Base-by-base conservation (phyloP, 2,329 filamentous ascomycete genomes). In the Fusarium proliferatum region DNA sequence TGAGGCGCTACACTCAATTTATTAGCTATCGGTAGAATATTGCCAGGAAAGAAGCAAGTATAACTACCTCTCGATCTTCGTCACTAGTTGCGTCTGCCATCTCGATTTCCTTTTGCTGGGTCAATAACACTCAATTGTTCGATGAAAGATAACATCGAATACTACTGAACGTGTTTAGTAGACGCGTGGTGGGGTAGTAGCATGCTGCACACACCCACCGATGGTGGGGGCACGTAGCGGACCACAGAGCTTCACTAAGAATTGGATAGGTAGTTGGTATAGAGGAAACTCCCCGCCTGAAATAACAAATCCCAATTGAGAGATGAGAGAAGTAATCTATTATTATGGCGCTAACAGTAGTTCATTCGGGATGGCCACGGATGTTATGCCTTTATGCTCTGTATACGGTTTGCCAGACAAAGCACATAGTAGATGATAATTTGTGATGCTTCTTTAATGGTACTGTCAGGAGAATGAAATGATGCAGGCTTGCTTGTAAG, bases 1-100 rank as follows among this genome's bases (percentile, higher is more conserved):
- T 97, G 77, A 96, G 89, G 72, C 92, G 91, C 92, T 97, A 74
- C 9, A 12, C 33, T 59, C 21, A 33, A 38, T 53, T 52, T 12
- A 52, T 52, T 36, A 36, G 49, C 33, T 52, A 19, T 8, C 19
- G 21, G 17, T n/a, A 19, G 21, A 5, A 30, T n/a, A 17, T 23
- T 36, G 10, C 11, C 3, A 12, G n/a, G n/a, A 23, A 12, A 17
- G 19, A 7, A 38, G 58, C 23, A 26, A 10, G 9, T 10, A 33
- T 16, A 66, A 80, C 6, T 76, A 83, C 83, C 69, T 85, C 83
- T 53, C 82, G 76, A 46, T 83, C 81, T 17, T 84, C 77, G 36
- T 82, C 80, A 34, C 69, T 68, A 1, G 78, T 69, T 23, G 74
- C 57, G 59, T 84, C 82, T 2, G 79, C 78, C 83, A 84, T 84